phyloP scores from a whole-genome alignment of 148 eudicot species.

The Vaccinium vitisidaea region DNA sequence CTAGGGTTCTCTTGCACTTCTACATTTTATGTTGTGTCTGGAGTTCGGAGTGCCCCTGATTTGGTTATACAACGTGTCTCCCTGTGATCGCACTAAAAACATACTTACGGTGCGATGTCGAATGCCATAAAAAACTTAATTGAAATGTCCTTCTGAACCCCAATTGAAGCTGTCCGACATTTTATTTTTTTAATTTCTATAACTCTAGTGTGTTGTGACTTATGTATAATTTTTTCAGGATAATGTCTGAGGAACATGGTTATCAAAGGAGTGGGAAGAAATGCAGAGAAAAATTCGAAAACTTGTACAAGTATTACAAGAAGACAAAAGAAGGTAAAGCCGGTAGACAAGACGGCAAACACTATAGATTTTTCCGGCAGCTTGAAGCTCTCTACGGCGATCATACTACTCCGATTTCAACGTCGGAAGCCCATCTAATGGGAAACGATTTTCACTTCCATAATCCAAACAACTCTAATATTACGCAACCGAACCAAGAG shows the following conservation, averaged over 20 bases:
- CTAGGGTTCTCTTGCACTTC: too few species aligned
- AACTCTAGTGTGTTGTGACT: neutral
- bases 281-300: slow-evolving; percentile 97
- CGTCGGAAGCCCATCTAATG: slow-evolving; percentile 20
- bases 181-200: neutral
- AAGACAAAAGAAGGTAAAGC: slow-evolving; percentile 98
- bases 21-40: too few species aligned
- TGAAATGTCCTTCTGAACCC: too few species aligned
- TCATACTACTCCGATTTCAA: slow-evolving; percentile 16
- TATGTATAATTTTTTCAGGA: slow-evolving; percentile 40
- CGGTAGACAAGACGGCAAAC: slow-evolving; percentile 96
- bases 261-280: slow-evolving; percentile 98
- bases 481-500: slow-evolving; percentile 23
- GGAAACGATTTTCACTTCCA: slow-evolving; percentile 28
- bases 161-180: too few species aligned
- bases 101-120: too few species aligned
- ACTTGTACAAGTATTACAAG: slow-evolving; percentile 93
- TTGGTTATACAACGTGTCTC: too few species aligned
- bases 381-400: slow-evolving; percentile 89
- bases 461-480: slow-evolving; percentile 1
- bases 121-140: too few species aligned
- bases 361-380: slow-evolving; percentile 85
- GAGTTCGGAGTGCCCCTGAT: too few species aligned
- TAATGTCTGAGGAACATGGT: slow-evolving; percentile 90
- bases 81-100: too few species aligned